Base-by-base conservation (phyloP, 768 basidiomycete species). In the Rhizopogon rudus region DNA sequence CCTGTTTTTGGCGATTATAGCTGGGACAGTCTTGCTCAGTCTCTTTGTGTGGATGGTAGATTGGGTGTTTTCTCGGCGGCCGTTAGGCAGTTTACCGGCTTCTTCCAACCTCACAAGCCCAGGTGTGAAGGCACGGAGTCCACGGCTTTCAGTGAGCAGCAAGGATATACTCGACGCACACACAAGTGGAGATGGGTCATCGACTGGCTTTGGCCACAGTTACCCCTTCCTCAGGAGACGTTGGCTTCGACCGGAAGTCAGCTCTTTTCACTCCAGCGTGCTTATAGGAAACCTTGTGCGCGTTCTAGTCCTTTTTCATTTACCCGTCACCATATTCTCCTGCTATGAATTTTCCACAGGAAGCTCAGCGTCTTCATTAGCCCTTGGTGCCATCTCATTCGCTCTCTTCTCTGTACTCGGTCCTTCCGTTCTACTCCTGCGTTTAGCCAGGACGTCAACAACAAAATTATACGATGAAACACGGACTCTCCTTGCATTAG, bases 401-500 rank as follows among this genome's bases (percentile, higher is more conserved):
- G 75, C 83, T 35, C 61, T 91, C 57, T 80, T 98, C 58, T 93
- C 89, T 9, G 77, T 98, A 52, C 68, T 87, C 20, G 70, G 92
- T 22, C 96, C 96, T 2, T 75, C 81, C 6, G 75, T 87, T 50
- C 75, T 98, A 13, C 77, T 96, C 44, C 70, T 86, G 55, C 85
- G 88, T n/a, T 81, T 99, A 28, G 81, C 84, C 16, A 76, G 84
- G 57, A 93, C 90, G 0, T 83, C 88, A 14, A 91, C 90, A 25
- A 87, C 85, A 67, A 96, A 97, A 65, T 78, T 98, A 5, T 98
- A 98, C 68, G 93, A 96, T 60, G 93, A 96, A 70, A 95, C 93
- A 1, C 81, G 91, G 60, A 97, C 95, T 0, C 77, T 98, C 16
- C 86, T 99, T 17, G 81, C 87, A 3, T 79, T 94, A 17, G 96